phyloP scores from a whole-genome alignment of 768 basidiomycete species.

The Tylopilus subfusipes region DNA sequence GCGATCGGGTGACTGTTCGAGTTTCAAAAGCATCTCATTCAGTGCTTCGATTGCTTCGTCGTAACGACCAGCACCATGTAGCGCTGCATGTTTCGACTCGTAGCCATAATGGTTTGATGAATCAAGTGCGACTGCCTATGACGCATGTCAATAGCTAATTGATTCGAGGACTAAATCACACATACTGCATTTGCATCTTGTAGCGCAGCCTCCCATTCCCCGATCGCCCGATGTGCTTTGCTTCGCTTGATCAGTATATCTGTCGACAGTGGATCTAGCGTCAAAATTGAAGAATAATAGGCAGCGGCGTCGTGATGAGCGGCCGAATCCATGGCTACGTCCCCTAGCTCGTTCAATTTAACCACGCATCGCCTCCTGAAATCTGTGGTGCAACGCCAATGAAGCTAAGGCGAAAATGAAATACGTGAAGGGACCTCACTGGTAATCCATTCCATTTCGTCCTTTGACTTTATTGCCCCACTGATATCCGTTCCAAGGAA shows the following conservation, averaged over 20 bases:
- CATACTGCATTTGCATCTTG: conserved; percentile 13
- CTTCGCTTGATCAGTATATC: conserved; percentile 13
- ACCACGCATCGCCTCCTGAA: conserved; percentile 8
- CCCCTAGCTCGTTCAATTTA: conserved; percentile 8
- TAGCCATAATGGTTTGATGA: conserved; percentile 7
- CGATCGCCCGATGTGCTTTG: neutral
- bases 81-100: conserved; percentile 9
- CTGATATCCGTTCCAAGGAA: neutral
- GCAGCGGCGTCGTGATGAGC: conserved; percentile 7
- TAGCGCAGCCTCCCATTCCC: conserved; percentile 1
- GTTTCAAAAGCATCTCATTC: conserved; percentile 1
- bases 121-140: conserved; percentile 13
- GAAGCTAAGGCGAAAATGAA: neutral
- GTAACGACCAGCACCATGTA: conserved; percentile 14
- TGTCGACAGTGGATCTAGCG: neutral
- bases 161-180: neutral
- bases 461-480: neutral
- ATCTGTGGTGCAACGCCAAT: neutral
- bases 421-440: neutral
- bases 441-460: conserved; percentile 5
- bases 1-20: conserved; percentile 1
- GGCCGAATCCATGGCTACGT: neutral
- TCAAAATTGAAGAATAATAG: conserved; percentile 8
- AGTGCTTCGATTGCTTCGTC: conserved; percentile 16
- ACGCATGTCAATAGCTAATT: neutral